A percentile compares a stretch with the other conserved stretches of the same genome.
These are phyloP conservation scores for Malus hybrid DNA, from an alignment of 331 rosid genomes.

Conservation along the genomic window DNA sequence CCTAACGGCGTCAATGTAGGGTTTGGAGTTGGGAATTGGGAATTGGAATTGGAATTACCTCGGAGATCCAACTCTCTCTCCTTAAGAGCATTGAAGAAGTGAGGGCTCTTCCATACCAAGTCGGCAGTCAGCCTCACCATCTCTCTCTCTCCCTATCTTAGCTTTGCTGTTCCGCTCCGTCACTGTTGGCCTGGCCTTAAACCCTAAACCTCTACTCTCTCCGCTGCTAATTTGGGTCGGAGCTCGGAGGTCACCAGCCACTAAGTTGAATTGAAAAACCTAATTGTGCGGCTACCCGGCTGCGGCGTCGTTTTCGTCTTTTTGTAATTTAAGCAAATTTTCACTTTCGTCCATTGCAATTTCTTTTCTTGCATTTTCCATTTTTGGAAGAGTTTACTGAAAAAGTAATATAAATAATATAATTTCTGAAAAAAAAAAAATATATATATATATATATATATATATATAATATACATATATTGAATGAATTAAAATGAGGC, in stretches of 20 bases:
- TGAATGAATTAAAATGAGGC: not conserved
- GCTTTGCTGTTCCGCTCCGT: not conserved
- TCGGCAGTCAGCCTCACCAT: conserved; percentile 91
- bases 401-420: too few species aligned
- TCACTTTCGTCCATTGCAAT: too few species aligned
- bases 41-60: conserved; percentile 28
- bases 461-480: too few species aligned
- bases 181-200: not conserved
- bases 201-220: not conserved
- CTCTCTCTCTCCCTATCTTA: not conserved
- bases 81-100: conserved; percentile 76
- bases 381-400: too few species aligned
- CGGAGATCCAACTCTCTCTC: conserved; percentile 90
- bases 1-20: not conserved
- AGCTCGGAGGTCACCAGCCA: not conserved
- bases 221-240: not conserved
- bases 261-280: not conserved
- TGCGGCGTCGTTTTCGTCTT: not conserved
- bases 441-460: too few species aligned
- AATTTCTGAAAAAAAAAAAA: too few species aligned
- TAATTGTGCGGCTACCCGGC: not conserved
- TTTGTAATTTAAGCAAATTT: not conserved
- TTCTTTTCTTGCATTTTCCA: too few species aligned
- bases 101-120: conserved; percentile 92
- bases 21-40: not conserved